Percentiles rank a stretch among this genome's conserved stretches.
These are phyloP conservation scores for Tetrapisispora arboricola DNA, from an alignment of 805 yeast species.

Conservation along the genomic window DNA sequence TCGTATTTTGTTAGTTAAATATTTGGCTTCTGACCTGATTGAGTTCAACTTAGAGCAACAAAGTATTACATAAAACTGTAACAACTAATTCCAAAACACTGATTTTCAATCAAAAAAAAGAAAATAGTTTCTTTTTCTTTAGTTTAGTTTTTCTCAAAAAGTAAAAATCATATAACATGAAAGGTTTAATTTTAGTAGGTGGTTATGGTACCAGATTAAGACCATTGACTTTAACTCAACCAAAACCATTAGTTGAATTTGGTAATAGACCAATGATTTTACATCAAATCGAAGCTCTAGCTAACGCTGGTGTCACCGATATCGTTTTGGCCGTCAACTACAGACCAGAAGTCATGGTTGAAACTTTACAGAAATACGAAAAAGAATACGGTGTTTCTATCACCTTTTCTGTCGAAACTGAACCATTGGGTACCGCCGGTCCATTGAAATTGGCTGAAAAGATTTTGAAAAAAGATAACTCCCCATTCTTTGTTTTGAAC, in stretches of 20 bases:
- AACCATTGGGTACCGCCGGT: slow-evolving; percentile 99
- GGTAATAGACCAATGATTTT: slow-evolving; percentile 99
- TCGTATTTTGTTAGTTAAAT: no score
- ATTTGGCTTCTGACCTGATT: no score
- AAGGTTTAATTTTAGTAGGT: slow-evolving; percentile 96
- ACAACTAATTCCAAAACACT: no score
- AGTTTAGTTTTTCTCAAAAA: no score
- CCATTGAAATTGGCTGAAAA: slow-evolving; percentile 96
- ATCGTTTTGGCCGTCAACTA: slow-evolving; percentile 97
- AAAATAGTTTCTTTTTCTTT: no score
- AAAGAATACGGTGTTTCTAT: slow-evolving; percentile 86
- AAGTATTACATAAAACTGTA: no score
- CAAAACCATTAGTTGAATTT: slow-evolving; percentile 95
- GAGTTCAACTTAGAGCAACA: no score
- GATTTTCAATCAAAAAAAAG: not conserved
- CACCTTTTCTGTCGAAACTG: slow-evolving; percentile 97
- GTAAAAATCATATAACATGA: slow-evolving; percentile 41
- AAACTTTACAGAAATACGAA: slow-evolving; percentile 89
- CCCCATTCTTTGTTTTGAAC: slow-evolving; percentile 96
- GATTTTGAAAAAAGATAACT: slow-evolving; percentile 83
- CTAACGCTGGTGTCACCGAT: slow-evolving; percentile 97
- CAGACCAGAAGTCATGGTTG: slow-evolving; percentile 99
- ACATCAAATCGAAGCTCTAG: slow-evolving; percentile 97
- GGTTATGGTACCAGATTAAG: slow-evolving; percentile 99
- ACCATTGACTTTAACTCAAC: slow-evolving; percentile 90